Evolutionary conservation across 495 filamentous ascomycete species (phyloP).

Genomic region (Aspergillus nanangensis): DNA sequence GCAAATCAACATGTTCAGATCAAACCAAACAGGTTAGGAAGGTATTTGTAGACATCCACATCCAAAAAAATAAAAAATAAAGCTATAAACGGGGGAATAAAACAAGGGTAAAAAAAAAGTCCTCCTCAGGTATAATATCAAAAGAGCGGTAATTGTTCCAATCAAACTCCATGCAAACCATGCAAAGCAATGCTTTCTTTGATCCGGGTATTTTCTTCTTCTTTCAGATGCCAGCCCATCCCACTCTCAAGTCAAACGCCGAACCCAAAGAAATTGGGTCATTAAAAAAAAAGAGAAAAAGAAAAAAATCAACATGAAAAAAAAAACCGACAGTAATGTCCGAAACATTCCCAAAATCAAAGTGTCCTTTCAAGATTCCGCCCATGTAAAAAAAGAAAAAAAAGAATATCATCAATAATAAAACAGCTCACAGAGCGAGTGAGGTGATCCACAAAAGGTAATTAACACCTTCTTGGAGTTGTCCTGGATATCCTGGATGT

Average conservation of each 20-base stretch:
- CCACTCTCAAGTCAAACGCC: neutral
- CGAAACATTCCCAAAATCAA: too few species aligned
- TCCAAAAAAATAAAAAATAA: neutral
- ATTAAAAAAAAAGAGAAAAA: neutral
- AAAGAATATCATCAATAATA: conserved; percentile 11
- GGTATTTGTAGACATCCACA: too few species aligned
- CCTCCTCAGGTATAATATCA: neutral
- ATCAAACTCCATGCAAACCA: too few species aligned
- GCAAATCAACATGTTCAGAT: too few species aligned
- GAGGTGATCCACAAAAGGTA: too few species aligned
- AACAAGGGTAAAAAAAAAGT: neutral
- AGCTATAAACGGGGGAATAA: too few species aligned
- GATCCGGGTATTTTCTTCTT: neutral
- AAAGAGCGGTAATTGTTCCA: neutral
- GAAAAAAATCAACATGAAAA: conserved; percentile 4
- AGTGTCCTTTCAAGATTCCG: too few species aligned
- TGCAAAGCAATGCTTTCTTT: conserved; percentile 6
- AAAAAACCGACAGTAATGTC: too few species aligned
- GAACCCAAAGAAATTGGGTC: conserved; percentile 1
- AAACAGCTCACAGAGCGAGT: too few species aligned
- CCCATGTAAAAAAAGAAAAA: conserved; percentile 6
- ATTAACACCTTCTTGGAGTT: too few species aligned
- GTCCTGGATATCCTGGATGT: too few species aligned
- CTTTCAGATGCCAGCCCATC: conserved; percentile 10
- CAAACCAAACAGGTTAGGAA: too few species aligned